phyloP scores from a whole-genome alignment of 129 eudicot genomes.

The Artemisia annua region DNA sequence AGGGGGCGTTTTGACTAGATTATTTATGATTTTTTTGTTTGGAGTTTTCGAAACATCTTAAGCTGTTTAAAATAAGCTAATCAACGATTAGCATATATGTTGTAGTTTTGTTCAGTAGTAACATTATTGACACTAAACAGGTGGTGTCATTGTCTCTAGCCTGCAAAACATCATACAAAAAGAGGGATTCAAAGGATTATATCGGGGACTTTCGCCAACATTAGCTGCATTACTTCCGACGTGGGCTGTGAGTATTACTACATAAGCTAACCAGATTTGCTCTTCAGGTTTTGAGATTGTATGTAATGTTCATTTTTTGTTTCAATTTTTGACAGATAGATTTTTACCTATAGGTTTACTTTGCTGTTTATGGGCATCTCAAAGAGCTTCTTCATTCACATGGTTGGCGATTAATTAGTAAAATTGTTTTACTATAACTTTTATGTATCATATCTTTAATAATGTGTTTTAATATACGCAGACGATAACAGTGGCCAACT shows the following conservation, averaged over 20 bases:
- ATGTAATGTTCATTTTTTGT: background rate
- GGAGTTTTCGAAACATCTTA: too few species aligned
- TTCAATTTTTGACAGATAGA: constrained; percentile 18
- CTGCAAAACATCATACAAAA: constrained; percentile 54
- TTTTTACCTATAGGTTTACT: constrained; percentile 65
- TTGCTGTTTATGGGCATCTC: constrained; percentile 77
- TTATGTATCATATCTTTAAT: background rate
- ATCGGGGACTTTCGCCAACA: constrained; percentile 90
- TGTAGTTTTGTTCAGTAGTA: background rate
- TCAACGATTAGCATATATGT: background rate
- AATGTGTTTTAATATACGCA: constrained; percentile 8
- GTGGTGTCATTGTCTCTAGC: constrained; percentile 67
- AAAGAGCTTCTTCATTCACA: constrained; percentile 60
- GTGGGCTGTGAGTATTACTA: constrained; percentile 76
- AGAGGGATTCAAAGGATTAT: constrained; percentile 74
- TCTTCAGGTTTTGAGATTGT: background rate
- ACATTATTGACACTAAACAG: constrained; percentile 37
- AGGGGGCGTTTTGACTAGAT: too few species aligned
- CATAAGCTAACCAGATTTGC: background rate
- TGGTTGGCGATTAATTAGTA: constrained; percentile 40
- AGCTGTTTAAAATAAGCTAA: too few species aligned
- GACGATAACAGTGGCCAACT: constrained; percentile 59
- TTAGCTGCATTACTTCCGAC: constrained; percentile 77
- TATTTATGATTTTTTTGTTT: too few species aligned
- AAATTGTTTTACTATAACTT: background rate